A percentile compares a stretch with the other conserved stretches of the same genome.
Evolutionary conservation across 176 grass and related monocot species (phyloP).

Genomic region (Bolboschoenus planiculmis): DNA sequence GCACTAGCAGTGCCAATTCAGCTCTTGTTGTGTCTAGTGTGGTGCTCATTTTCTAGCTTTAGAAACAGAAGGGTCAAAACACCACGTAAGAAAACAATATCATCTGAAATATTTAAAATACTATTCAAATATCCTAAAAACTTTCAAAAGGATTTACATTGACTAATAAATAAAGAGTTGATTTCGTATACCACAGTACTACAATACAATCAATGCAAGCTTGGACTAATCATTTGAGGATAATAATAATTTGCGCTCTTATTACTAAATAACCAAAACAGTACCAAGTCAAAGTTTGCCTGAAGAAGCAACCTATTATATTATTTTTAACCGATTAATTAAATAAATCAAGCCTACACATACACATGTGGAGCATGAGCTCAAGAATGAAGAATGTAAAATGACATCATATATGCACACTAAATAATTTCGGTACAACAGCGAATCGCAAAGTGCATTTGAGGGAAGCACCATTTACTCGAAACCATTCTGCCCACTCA

Average conservation of each 20-base stretch:
- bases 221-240: conserved; percentile 8
- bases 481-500: neutral
- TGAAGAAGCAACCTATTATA: conserved; percentile 5
- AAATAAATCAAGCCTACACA: neutral
- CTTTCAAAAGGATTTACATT: neutral
- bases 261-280: neutral
- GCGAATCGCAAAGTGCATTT: neutral
- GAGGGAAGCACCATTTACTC: neutral
- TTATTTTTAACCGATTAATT: neutral
- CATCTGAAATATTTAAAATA: neutral
- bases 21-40: conserved; percentile 43
- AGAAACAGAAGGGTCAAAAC: neutral
- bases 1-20: conserved; percentile 60
- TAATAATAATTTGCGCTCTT: neutral
- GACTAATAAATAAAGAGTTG: neutral
- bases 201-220: neutral
- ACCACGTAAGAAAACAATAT: neutral
- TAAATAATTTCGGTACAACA: neutral
- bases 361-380: neutral
- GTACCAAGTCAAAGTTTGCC: conserved; percentile 1
- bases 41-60: conserved; percentile 32
- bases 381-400: neutral
- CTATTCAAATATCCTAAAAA: neutral
- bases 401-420: neutral
- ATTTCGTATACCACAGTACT: neutral